A percentile compares a stretch with the other conserved stretches of the same genome.
These are phyloP conservation scores for Mallotus repandus DNA, from an alignment of 441 rosid species.

Conservation along the genomic window DNA sequence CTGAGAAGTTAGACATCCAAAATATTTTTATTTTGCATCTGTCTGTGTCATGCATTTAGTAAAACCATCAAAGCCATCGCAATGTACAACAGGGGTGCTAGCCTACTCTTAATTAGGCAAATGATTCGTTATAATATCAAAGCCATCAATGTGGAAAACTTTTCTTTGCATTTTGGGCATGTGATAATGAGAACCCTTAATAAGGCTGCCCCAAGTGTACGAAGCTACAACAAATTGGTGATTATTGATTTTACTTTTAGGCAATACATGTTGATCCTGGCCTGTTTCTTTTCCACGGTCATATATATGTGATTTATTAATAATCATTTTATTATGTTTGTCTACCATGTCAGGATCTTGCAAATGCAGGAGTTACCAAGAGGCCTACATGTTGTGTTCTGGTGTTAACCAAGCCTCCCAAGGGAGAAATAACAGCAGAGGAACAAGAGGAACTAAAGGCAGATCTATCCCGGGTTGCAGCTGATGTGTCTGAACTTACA, in stretches of 20 bases:
- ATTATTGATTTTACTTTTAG: background rate
- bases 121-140: background rate
- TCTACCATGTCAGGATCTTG: constrained; percentile 57
- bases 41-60: background rate
- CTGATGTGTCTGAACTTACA: constrained; percentile 57
- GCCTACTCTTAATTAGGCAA: background rate
- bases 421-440: constrained; percentile 63
- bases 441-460: constrained; percentile 59
- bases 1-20: no score
- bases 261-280: background rate
- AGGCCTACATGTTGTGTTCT: constrained; percentile 82
- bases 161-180: background rate
- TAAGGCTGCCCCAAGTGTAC: background rate
- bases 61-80: no score
- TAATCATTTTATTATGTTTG: background rate
- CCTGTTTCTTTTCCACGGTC: background rate
- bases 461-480: constrained; percentile 54
- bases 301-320: background rate
- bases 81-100: no score
- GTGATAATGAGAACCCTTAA: background rate
- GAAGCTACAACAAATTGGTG: background rate
- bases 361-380: constrained; percentile 75
- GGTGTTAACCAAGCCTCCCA: constrained; percentile 64
- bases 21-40: background rate
- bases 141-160: background rate